Percentiles rank a stretch among this genome's conserved stretches.
Evolutionary conservation across 2,329 filamentous ascomycete genomes (phyloP).

Genomic region (Aspergillus tanneri): DNA sequence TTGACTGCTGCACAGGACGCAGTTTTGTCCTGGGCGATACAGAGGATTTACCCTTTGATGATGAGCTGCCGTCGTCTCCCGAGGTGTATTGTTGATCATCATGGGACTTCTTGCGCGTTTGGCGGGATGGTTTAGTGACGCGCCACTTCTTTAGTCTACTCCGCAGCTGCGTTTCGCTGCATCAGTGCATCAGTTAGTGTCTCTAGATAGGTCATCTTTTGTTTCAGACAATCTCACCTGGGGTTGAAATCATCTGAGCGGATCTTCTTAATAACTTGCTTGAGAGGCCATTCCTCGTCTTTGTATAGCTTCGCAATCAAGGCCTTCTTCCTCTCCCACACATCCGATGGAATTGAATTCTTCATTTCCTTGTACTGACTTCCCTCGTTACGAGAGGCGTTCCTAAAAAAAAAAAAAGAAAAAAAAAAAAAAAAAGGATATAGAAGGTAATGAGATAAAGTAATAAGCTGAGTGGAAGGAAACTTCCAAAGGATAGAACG

Average conservation of each 20-base stretch:
- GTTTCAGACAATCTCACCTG: slow-evolving; percentile 35
- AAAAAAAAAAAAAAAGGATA: no score
- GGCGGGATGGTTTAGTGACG: slow-evolving; percentile 46
- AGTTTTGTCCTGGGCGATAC: slow-evolving; percentile 15
- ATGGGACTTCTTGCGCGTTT: slow-evolving; percentile 42
- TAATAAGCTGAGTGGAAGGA: no score
- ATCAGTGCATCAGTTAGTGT: not conserved
- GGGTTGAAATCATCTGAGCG: slow-evolving; percentile 44
- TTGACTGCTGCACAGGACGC: slow-evolving; percentile 8
- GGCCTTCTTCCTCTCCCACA: slow-evolving; percentile 46
- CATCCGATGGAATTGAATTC: slow-evolving; percentile 43
- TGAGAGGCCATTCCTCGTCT: slow-evolving; percentile 47
- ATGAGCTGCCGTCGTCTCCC: slow-evolving; percentile 23
- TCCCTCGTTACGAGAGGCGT: not conserved
- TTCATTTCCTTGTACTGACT: slow-evolving; percentile 32
- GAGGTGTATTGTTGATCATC: slow-evolving; percentile 17
- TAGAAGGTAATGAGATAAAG: no score
- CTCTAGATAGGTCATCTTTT: not conserved
- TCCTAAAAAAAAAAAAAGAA: not conserved
- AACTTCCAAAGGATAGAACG: no score
- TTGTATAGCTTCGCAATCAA: slow-evolving; percentile 44
- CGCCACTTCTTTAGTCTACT: slow-evolving; percentile 48
- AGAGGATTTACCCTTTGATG: slow-evolving; percentile 13
- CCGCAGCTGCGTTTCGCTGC: slow-evolving; percentile 47
- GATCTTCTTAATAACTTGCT: slow-evolving; percentile 47